Evolutionary conservation across 805 yeast genomes (phyloP).

Genomic region (Nakazawaea anatomiae): DNA sequence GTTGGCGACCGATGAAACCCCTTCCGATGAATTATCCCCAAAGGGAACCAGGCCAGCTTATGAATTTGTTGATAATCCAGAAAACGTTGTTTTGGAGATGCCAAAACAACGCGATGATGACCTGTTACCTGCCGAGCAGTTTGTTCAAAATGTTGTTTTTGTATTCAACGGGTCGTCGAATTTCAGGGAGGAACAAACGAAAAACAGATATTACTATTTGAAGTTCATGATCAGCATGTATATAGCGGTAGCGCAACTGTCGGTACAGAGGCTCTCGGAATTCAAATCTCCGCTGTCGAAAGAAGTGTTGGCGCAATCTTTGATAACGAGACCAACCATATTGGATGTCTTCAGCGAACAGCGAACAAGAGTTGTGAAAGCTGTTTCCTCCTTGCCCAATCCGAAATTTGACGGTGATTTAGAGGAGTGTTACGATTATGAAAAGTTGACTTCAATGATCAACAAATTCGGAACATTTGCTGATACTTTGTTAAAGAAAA

Average conservation of each 20-base stretch:
- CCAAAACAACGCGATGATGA: background rate
- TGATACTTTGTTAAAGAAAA: background rate
- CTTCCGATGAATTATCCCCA: background rate
- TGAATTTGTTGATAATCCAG: constrained; percentile 1
- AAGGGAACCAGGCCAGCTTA: background rate
- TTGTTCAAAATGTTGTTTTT: constrained; percentile 2
- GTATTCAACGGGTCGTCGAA: background rate
- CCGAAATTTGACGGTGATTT: constrained; percentile 5
- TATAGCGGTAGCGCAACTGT: background rate
- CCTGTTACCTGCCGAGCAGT: constrained; percentile 1
- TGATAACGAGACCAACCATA: background rate
- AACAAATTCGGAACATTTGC: constrained; percentile 1
- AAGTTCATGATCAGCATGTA: constrained; percentile 1
- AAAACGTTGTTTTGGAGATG: background rate
- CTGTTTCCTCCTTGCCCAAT: background rate
- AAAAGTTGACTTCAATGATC: constrained; percentile 1
- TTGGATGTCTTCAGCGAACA: constrained; percentile 2
- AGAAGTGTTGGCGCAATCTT: constrained; percentile 1
- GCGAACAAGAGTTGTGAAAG: background rate
- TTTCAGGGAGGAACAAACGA: background rate
- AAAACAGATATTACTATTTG: constrained; percentile 1
- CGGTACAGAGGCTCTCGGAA: background rate
- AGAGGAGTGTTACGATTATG: background rate
- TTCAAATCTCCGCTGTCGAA: constrained; percentile 1
- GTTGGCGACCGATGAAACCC: background rate